Evolutionary conservation across 345 rosid genomes (phyloP).

Genomic region (Populus tremula): DNA sequence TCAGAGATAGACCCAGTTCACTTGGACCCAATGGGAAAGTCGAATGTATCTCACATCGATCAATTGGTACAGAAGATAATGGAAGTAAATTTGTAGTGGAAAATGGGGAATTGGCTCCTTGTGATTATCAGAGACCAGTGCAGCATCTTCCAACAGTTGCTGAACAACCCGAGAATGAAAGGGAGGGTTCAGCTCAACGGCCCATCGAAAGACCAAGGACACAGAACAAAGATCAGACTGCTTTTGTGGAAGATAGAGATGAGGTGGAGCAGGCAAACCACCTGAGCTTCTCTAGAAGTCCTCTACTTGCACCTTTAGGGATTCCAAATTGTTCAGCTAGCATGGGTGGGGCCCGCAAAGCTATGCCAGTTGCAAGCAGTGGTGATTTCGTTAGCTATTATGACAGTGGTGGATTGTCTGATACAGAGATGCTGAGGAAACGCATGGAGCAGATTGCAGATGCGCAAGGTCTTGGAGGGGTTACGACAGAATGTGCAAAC

Average conservation of each 20-base stretch:
- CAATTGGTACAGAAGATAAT: conserved; percentile 49
- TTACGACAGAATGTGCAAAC: conserved; percentile 77
- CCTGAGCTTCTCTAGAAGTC: conserved; percentile 41
- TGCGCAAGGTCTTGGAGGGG: conserved; percentile 77
- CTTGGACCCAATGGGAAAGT: conserved; percentile 88
- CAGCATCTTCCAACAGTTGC: conserved; percentile 49
- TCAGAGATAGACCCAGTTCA: conserved; percentile 69
- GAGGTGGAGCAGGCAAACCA: conserved; percentile 49
- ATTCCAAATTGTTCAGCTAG: conserved; percentile 73
- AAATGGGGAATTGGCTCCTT: conserved; percentile 63
- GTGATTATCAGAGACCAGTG: conserved; percentile 60
- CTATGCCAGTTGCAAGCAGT: conserved; percentile 37
- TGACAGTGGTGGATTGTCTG: conserved; percentile 65
- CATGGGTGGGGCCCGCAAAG: conserved; percentile 56
- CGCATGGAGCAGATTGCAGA: conserved; percentile 79
- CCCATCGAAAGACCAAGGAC: conserved; percentile 34
- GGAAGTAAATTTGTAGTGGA: conserved; percentile 40
- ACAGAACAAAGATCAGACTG: conserved; percentile 42
- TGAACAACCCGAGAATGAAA: conserved; percentile 52
- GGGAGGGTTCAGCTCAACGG: conserved; percentile 38
- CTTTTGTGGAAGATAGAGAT: conserved; percentile 45
- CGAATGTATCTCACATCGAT: conserved; percentile 50
- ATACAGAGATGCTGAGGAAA: conserved; percentile 59
- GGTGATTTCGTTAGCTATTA: conserved; percentile 49
- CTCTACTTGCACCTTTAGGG: conserved; percentile 74